Evolutionary conservation across 176 grass and related monocot species (phyloP).

Genomic region (Tuctoria greenei): DNA sequence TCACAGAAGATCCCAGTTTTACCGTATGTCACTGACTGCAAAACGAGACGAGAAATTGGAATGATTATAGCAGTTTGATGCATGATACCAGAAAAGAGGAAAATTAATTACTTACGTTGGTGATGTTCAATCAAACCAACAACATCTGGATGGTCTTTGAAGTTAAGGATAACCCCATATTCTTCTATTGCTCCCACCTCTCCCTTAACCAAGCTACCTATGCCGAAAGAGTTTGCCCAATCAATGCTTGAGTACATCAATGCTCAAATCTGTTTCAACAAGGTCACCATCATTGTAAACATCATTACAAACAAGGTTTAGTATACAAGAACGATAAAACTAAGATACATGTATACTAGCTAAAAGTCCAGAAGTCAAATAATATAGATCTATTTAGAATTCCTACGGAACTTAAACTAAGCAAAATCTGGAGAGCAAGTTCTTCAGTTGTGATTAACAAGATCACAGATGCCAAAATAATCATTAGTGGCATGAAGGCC

Average conservation of each 20-base stretch:
- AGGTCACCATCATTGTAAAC: constrained; percentile 18
- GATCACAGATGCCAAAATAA: neutral
- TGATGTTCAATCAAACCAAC: constrained; percentile 92
- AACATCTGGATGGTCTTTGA: constrained; percentile 75
- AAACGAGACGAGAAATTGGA: neutral
- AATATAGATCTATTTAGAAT: neutral
- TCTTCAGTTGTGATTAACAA: neutral
- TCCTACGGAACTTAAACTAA: neutral
- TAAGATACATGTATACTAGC: constrained; percentile 19
- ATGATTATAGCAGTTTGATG: neutral
- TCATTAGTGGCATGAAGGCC: neutral
- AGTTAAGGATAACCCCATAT: constrained; percentile 81
- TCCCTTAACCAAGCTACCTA: constrained; percentile 79
- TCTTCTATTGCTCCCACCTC: constrained; percentile 83
- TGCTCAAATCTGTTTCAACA: constrained; percentile 52
- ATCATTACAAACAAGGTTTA: constrained; percentile 22
- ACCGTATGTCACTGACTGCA: constrained; percentile 60
- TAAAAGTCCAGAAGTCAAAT: constrained; percentile 1
- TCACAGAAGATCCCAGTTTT: constrained; percentile 71
- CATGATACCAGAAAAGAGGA: constrained; percentile 18
- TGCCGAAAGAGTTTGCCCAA: constrained; percentile 56
- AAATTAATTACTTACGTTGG: constrained; percentile 61
- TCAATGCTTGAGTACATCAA: constrained; percentile 61
- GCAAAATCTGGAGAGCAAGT: neutral
- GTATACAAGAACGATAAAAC: constrained; percentile 2